Base-by-base conservation (phyloP, 305 asterid genomes). In the Solanum aculeatissimum region DNA sequence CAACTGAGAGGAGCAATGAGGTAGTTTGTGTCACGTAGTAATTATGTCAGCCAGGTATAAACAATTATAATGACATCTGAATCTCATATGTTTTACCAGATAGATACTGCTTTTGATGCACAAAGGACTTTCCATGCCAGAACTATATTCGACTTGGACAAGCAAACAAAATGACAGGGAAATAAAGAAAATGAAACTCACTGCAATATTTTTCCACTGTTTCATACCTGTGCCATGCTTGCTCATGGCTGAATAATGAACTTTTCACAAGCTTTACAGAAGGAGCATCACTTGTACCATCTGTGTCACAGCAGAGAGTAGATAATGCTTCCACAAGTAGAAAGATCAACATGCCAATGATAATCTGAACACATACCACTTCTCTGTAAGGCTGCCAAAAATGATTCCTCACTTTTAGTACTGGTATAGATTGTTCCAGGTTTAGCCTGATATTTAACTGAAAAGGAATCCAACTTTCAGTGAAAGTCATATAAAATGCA, bases 141-240 rank as follows among this genome's bases (percentile, higher is more conserved):
- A 78, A 78, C 65, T 51, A 51, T 27, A 77, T 77, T 32, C 66
- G 53, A 51, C 66, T 51, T 18, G 82, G 32, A 40, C 42, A 62
- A 84, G 25, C 16, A 85, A 85, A 85, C 49, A 38, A 83, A 70
- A 70, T 51, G 19, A 83, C 55, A 49, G 82, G 80, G 66, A 21
- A 49, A 83, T 53, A 85, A 87, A 38, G 77, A 60, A 66, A 83
- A 85, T 78, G 58, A 18, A 35, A 53, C 45, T 14, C 58, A 65
- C 63, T 43, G 82, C 10, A 55, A 74, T 51, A 51, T 85, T 74
- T 80, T 68, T 71, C 78, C 47, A 83, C 49, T 62, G 60, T 72
- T 85, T 85, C 54, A 77, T 88, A 95, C 98, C 98, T 96, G 90
- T 95, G 99, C 98, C 98, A 96, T 90, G 99, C 98, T 90, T 96